phyloP scores from a whole-genome alignment of 805 yeast genomes.

The Tetrapisispora arboricola region DNA sequence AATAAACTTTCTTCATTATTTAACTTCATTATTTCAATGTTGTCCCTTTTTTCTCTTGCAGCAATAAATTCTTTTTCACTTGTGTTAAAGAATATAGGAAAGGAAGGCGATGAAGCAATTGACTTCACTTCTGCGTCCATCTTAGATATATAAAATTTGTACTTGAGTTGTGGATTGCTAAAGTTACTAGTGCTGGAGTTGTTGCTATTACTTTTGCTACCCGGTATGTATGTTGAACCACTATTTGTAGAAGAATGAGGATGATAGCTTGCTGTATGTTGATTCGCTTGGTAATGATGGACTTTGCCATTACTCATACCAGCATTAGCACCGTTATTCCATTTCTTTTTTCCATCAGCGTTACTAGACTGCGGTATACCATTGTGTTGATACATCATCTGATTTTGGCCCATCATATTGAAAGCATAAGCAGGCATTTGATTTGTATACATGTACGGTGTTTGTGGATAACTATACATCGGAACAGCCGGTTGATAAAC shows the following conservation, averaged over 20 bases:
- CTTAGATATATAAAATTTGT: constrained; percentile 21
- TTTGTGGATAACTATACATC: constrained; percentile 23
- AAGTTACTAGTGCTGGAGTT: background rate
- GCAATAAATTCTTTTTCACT: constrained; percentile 25
- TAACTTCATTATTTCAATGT: constrained; percentile 10
- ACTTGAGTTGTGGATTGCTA: constrained; percentile 7
- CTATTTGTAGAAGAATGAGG: constrained; percentile 2
- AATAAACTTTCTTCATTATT: background rate
- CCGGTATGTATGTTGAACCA: background rate
- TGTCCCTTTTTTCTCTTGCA: constrained; percentile 20
- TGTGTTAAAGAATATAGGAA: constrained; percentile 25
- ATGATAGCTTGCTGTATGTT: constrained; percentile 9
- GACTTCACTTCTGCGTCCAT: constrained; percentile 2
- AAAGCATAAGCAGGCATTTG: constrained; percentile 21
- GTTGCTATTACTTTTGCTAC: background rate
- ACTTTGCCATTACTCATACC: constrained; percentile 5
- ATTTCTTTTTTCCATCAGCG: constrained; percentile 18
- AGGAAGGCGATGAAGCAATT: constrained; percentile 9
- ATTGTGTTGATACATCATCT: constrained; percentile 18
- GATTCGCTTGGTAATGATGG: constrained; percentile 9
- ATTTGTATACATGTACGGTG: constrained; percentile 21
- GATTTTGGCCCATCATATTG: constrained; percentile 24
- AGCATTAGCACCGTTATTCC: constrained; percentile 8
- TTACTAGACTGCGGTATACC: constrained; percentile 8
- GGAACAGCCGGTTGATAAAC: constrained; percentile 23